phyloP scores from a whole-genome alignment of 805 yeast species.

The Wickerhamomyces tratensis region DNA sequence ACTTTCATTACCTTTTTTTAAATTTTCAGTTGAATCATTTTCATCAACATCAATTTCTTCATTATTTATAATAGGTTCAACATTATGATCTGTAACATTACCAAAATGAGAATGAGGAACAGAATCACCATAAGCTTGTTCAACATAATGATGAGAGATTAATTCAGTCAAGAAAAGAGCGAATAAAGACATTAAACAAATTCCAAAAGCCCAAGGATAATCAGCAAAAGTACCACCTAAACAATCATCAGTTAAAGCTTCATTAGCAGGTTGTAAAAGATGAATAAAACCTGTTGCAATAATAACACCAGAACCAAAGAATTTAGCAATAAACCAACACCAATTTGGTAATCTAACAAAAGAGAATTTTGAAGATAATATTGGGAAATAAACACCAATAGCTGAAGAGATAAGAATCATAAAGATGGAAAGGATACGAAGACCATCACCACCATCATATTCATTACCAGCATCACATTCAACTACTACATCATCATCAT shows the following conservation, averaged over 20 bases:
- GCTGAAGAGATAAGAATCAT: constrained; percentile 50
- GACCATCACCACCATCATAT: constrained; percentile 28
- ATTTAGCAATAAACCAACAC: constrained; percentile 61
- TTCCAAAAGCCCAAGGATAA: constrained; percentile 51
- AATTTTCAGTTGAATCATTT: constrained; percentile 3
- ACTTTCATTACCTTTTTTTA: constrained; percentile 6
- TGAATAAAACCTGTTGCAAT: constrained; percentile 77
- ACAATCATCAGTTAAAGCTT: constrained; percentile 45
- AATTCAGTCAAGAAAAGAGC: constrained; percentile 39
- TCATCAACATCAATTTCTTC: constrained; percentile 3
- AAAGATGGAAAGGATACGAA: constrained; percentile 54
- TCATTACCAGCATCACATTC: constrained; percentile 33
- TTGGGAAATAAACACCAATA: constrained; percentile 53
- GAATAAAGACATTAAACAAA: constrained; percentile 37
- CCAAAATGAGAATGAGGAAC: constrained; percentile 43
- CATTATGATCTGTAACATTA: constrained; percentile 18
- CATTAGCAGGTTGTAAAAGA: constrained; percentile 59
- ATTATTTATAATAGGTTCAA: constrained; percentile 4
- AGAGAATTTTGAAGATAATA: constrained; percentile 49
- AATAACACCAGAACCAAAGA: constrained; percentile 79
- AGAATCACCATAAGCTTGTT: constrained; percentile 18
- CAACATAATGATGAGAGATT: constrained; percentile 32
- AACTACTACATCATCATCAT: constrained; percentile 13
- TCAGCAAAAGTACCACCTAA: constrained; percentile 48
- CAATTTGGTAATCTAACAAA: constrained; percentile 48